Evolutionary conservation across 805 yeast genomes (phyloP).

Genomic region (Wickerhamiella galacta): DNA sequence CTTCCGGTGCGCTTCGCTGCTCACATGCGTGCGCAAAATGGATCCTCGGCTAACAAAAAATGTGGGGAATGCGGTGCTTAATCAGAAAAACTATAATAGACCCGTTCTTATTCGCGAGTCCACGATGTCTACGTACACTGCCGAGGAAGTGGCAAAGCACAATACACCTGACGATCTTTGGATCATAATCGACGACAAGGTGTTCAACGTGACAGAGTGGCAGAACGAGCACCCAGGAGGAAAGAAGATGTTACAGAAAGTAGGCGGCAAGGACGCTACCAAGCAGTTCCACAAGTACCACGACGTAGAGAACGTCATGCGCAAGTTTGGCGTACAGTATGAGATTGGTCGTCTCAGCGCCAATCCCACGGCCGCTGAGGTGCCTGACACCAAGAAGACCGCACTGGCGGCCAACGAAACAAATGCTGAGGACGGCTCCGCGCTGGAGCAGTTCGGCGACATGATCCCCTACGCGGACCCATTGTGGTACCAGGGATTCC

Average conservation of each 20-base stretch:
- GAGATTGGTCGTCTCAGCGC: conserved; percentile 18
- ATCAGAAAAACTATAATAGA: background rate
- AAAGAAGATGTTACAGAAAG: conserved; percentile 53
- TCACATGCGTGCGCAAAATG: background rate
- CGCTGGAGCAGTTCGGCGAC: conserved; percentile 16
- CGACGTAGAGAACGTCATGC: conserved; percentile 23
- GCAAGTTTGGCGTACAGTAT: conserved; percentile 21
- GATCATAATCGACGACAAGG: conserved; percentile 70
- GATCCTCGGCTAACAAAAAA: background rate
- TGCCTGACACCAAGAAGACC: background rate
- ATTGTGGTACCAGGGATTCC: conserved; percentile 29
- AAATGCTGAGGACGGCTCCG: conserved; percentile 7
- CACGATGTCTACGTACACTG: conserved; percentile 12
- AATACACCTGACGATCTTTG: conserved; percentile 62
- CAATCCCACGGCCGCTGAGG: conserved; percentile 7
- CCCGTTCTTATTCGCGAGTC: background rate
- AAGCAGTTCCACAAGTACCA: conserved; percentile 42
- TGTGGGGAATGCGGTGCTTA: background rate
- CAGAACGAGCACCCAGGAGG: conserved; percentile 71
- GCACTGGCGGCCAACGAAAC: conserved; percentile 3
- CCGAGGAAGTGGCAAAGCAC: conserved; percentile 49
- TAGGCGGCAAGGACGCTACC: conserved; percentile 66
- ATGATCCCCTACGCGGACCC: conserved; percentile 29
- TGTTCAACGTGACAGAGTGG: conserved; percentile 59
- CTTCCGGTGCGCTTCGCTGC: too few relatives aligned